Conservation (phyloP, 2,329 filamentous ascomycete genomes). For the Sphaerostilbella broomeana region DNA sequence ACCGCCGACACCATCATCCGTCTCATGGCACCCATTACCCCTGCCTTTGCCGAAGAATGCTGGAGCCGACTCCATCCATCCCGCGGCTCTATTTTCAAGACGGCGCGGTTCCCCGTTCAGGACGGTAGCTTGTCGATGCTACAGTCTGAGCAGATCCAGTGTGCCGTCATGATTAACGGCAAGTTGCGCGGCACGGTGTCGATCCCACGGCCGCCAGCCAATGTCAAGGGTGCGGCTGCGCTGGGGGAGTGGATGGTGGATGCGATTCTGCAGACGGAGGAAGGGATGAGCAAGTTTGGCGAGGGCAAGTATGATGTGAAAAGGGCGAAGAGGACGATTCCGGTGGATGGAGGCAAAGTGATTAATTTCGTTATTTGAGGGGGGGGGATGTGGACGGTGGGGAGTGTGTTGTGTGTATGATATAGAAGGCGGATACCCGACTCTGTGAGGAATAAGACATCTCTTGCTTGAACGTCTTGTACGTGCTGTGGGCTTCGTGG, state of each 20-base stretch:
- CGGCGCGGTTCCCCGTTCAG: conserved; percentile 51
- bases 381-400: no score
- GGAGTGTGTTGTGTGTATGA: conserved; percentile 10
- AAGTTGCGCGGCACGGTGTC: conserved; percentile 63
- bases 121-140: conserved; percentile 47
- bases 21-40: conserved; percentile 73
- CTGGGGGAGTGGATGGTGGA: conserved; percentile 55
- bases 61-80: conserved; percentile 54
- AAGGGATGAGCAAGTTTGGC: conserved; percentile 51
- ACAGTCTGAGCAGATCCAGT: conserved; percentile 44
- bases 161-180: conserved; percentile 75
- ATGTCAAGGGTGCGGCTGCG: conserved; percentile 34
- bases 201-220: conserved; percentile 46
- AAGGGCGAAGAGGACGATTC: conserved; percentile 56
- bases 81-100: conserved; percentile 34
- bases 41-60: conserved; percentile 74
- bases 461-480: no score
- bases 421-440: conserved; percentile 9
- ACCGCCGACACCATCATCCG: conserved; percentile 54
- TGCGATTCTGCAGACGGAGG: conserved; percentile 53
- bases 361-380: conserved; percentile 66
- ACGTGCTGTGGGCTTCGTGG: no score
- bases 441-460: no score
- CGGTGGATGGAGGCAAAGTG: conserved; percentile 59
- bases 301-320: conserved; percentile 39